phyloP scores from a whole-genome alignment of 2,329 filamentous ascomycete species.

The Exophiala spinifera region DNA sequence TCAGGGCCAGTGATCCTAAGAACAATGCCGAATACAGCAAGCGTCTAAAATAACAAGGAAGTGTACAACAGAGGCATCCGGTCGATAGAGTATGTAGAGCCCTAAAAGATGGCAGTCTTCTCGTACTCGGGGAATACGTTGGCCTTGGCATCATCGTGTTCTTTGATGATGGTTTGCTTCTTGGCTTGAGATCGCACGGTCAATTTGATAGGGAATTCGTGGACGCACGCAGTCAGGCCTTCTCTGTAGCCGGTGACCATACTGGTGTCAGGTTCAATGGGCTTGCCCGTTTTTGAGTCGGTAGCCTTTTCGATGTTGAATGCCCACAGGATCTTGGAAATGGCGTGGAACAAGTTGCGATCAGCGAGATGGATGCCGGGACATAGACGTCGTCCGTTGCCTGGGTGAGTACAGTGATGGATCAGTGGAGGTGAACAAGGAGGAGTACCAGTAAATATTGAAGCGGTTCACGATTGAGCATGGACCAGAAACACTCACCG shows the following conservation, averaged over 20 bases:
- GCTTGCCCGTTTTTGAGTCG: slow-evolving; percentile 7
- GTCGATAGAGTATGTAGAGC: no score
- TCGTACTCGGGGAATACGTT: slow-evolving; percentile 11
- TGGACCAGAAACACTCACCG: slow-evolving; percentile 13
- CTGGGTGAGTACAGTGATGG: slow-evolving; percentile 26
- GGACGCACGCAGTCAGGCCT: slow-evolving; percentile 8
- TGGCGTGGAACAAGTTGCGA: slow-evolving; percentile 47
- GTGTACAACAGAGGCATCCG: no score
- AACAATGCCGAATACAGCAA: neutral
- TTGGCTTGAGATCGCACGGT: slow-evolving; percentile 6
- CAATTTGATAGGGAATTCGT: slow-evolving; percentile 6
- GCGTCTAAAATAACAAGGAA: neutral
- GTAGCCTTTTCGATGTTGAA: slow-evolving; percentile 25
- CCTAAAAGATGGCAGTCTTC: neutral
- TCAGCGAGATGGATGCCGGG: slow-evolving; percentile 50
- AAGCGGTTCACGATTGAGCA: no score
- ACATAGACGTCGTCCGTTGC: slow-evolving; percentile 47
- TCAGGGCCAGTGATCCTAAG: neutral
- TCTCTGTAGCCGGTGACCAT: slow-evolving; percentile 12
- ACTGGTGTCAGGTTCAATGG: slow-evolving; percentile 18
- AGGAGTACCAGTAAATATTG: no score
- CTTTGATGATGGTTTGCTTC: slow-evolving; percentile 3
- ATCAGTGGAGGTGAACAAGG: no score
- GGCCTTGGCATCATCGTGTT: slow-evolving; percentile 1
- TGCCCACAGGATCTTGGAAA: slow-evolving; percentile 53